These are phyloP conservation scores for Nannochloris sp. DNA, from an alignment of 139 green algal species.

Conservation along the genomic window DNA sequence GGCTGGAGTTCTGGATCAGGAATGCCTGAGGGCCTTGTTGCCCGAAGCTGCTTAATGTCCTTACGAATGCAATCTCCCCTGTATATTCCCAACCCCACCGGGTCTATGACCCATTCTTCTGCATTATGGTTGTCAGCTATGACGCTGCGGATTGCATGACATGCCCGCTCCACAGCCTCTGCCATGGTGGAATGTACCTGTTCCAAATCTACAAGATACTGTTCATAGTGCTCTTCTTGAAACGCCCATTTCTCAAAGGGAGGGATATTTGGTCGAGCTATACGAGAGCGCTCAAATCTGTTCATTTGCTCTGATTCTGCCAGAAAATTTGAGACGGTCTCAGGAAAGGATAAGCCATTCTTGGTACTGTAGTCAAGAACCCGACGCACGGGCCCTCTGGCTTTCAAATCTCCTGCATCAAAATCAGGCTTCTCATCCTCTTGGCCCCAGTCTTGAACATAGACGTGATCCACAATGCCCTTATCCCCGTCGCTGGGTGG, in stretches of 20 bases:
- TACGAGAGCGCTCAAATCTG: not conserved
- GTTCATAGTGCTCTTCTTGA: slow-evolving; percentile 13
- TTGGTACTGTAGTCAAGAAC: not conserved
- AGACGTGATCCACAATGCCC: slow-evolving; percentile 4
- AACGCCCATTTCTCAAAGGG: slow-evolving; percentile 13
- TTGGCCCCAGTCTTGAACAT: slow-evolving; percentile 8
- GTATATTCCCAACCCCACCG: too few relatives aligned
- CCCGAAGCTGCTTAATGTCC: too few relatives aligned
- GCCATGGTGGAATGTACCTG: slow-evolving; percentile 6
- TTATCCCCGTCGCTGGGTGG: too few relatives aligned
- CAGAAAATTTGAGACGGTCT: not conserved
- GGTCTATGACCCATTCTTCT: too few relatives aligned
- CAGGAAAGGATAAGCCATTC: not conserved
- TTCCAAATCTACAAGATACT: slow-evolving; percentile 10
- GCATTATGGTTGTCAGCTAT: too few relatives aligned
- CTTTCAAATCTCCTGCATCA: slow-evolving; percentile 6
- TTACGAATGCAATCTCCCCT: too few relatives aligned
- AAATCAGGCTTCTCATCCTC: not conserved
- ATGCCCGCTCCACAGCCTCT: too few relatives aligned
- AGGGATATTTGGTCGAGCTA: not conserved
- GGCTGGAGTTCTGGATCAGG: too few relatives aligned
- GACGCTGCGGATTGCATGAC: too few relatives aligned
- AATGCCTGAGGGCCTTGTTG: too few relatives aligned
- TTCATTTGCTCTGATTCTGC: not conserved
- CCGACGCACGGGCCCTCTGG: not conserved